phyloP scores from a whole-genome alignment of 2,329 filamentous ascomycete genomes.

The Knoxdaviesia proteae region DNA sequence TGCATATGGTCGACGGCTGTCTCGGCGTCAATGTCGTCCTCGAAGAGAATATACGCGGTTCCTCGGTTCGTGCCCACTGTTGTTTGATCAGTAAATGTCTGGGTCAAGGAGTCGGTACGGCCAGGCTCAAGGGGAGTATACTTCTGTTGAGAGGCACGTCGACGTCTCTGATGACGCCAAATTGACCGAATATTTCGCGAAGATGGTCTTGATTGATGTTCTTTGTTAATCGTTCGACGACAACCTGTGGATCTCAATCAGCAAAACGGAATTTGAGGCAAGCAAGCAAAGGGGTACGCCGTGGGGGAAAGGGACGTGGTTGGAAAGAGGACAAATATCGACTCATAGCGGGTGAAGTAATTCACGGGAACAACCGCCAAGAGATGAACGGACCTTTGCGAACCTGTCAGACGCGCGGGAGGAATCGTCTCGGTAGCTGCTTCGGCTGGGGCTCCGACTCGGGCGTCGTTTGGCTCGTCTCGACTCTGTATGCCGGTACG shows the following conservation, averaged over 20 bases:
- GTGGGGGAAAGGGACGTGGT: slow-evolving; percentile 1
- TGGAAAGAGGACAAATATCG: no score
- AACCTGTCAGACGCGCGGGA: no score
- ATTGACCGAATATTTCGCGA: slow-evolving; percentile 76
- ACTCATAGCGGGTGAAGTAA: no score
- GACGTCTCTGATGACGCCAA: slow-evolving; percentile 67
- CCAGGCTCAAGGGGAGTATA: slow-evolving; percentile 20
- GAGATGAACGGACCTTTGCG: no score
- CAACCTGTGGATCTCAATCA: slow-evolving; percentile 39
- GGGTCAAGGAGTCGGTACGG: neutral
- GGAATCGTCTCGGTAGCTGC: neutral
- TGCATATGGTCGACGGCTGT: slow-evolving; percentile 91
- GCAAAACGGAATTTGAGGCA: neutral
- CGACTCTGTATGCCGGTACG: neutral
- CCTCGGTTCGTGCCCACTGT: slow-evolving; percentile 75
- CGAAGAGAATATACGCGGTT: slow-evolving; percentile 79
- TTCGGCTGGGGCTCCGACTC: slow-evolving; percentile 13
- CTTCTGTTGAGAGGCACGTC: slow-evolving; percentile 82
- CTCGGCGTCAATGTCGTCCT: slow-evolving; percentile 59
- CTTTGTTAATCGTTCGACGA: slow-evolving; percentile 88
- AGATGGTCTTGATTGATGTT: slow-evolving; percentile 82
- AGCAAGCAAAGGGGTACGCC: neutral
- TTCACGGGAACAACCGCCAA: no score
- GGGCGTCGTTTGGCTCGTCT: slow-evolving; percentile 8
- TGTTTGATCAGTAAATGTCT: neutral